These are phyloP conservation scores for Camellia lanceoleosa DNA, from an alignment of 148 eudicot species.

Conservation along the genomic window DNA sequence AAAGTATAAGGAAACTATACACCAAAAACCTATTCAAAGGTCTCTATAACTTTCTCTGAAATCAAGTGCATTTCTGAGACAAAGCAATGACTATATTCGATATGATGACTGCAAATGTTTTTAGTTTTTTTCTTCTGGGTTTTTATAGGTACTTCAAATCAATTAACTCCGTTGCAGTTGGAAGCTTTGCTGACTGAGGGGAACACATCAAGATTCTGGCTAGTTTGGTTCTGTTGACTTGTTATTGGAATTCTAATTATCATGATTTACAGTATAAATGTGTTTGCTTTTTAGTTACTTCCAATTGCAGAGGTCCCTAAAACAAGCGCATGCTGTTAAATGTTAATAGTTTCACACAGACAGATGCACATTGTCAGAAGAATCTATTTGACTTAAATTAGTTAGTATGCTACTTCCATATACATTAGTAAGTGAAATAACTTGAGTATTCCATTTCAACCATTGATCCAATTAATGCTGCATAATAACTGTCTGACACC, in stretches of 20 bases:
- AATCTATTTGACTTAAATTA: background rate
- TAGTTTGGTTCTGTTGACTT: constrained; percentile 54
- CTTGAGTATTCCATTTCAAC: background rate
- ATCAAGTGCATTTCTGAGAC: constrained; percentile 11
- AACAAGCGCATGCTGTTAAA: constrained; percentile 1
- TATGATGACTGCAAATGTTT: constrained; percentile 5
- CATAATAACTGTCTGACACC: background rate
- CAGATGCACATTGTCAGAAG: background rate
- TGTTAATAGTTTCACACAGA: constrained; percentile 1
- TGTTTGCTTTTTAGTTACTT: background rate
- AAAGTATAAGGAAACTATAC: no score
- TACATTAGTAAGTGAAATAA: background rate
- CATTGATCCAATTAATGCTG: background rate
- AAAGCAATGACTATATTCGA: background rate
- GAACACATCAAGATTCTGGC: constrained; percentile 75
- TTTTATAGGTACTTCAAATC: constrained; percentile 48
- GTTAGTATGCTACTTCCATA: background rate
- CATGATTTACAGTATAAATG: background rate
- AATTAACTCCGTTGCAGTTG: constrained; percentile 86
- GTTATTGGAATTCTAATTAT: background rate
- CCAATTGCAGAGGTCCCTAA: constrained; percentile 1
- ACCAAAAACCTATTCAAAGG: background rate
- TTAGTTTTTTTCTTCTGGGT: constrained; percentile 8
- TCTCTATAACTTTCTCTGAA: constrained; percentile 9
- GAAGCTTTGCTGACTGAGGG: constrained; percentile 83